Conservation (phyloP, 345 rosid genomes). For the Erucastrum elatum region DNA sequence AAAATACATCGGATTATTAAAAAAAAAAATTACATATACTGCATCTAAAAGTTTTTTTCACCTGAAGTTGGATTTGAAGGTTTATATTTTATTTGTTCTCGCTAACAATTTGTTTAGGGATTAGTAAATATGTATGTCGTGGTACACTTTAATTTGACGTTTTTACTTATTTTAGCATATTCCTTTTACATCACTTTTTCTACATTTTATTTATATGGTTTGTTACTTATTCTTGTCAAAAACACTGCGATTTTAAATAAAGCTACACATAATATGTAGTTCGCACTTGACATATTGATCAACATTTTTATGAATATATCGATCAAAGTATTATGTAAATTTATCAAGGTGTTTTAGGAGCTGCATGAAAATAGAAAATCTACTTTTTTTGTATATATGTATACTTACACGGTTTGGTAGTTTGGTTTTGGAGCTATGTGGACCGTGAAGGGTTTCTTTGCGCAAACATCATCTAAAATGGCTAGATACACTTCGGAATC, state of each 20-base stretch:
- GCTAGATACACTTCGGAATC: neutral
- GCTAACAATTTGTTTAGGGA: neutral
- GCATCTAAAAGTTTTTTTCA: too few relatives aligned
- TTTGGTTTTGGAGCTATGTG: neutral
- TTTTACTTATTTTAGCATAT: neutral
- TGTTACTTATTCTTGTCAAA: neutral
- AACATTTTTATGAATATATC: neutral
- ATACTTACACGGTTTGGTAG: neutral
- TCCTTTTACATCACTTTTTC: too few relatives aligned
- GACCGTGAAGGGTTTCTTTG: neutral
- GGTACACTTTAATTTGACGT: neutral
- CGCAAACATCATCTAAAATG: neutral
- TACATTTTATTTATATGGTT: neutral
- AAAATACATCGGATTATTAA: too few relatives aligned
- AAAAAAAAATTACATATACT: neutral
- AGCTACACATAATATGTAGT: neutral
- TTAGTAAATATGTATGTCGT: too few relatives aligned
- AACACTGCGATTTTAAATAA: neutral
- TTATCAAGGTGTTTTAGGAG: neutral
- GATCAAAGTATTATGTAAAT: neutral
- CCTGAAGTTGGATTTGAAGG: neutral
- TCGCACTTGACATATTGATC: neutral
- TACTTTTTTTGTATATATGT: neutral
- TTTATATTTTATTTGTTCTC: too few relatives aligned
- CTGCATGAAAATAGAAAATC: neutral